These are phyloP conservation scores for Fusarium luffae DNA, from an alignment of 2,329 filamentous ascomycete genomes.

Conservation along the genomic window DNA sequence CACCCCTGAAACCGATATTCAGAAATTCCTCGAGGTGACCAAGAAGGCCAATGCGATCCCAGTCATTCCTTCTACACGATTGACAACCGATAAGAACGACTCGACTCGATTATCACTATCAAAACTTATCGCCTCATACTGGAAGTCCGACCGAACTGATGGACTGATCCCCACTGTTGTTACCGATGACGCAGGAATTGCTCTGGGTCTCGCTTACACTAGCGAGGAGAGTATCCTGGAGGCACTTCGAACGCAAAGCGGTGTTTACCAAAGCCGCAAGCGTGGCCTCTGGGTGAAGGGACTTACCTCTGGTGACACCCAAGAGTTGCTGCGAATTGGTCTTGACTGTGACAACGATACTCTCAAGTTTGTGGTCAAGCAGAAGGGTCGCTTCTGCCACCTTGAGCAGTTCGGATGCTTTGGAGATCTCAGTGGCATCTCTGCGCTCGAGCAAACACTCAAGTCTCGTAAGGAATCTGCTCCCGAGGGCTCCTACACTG, in stretches of 20 bases:
- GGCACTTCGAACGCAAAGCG: conserved; percentile 79
- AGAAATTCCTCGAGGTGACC: conserved; percentile 59
- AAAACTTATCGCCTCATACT: conserved; percentile 77
- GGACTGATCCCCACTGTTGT: conserved; percentile 90
- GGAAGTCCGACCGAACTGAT: conserved; percentile 84
- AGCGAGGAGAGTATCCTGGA: conserved; percentile 90
- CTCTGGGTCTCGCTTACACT: conserved; percentile 93
- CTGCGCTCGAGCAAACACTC: conserved; percentile 88
- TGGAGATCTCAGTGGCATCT: conserved; percentile 82
- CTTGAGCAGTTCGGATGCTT: conserved; percentile 93
- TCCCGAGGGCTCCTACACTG: conserved; percentile 91
- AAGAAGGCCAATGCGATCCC: conserved; percentile 71
- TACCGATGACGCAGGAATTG: conserved; percentile 85
- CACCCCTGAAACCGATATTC: conserved; percentile 57
- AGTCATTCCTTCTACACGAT: conserved; percentile 75
- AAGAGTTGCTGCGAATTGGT: conserved; percentile 85
- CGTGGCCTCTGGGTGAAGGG: conserved; percentile 97
- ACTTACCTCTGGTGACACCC: conserved; percentile 91
- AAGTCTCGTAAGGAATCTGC: conserved; percentile 83
- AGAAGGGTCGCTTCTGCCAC: conserved; percentile 95
- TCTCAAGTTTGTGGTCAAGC: conserved; percentile 86
- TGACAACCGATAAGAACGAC: conserved; percentile 76
- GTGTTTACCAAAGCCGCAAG: conserved; percentile 97
- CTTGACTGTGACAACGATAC: conserved; percentile 96
- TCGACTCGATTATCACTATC: conserved; percentile 68